Evolutionary conservation across 169 alveolate genomes (phyloP), one percentile per base, ranked within the genome.

Genomic region (Eimeria maxima): DNA sequence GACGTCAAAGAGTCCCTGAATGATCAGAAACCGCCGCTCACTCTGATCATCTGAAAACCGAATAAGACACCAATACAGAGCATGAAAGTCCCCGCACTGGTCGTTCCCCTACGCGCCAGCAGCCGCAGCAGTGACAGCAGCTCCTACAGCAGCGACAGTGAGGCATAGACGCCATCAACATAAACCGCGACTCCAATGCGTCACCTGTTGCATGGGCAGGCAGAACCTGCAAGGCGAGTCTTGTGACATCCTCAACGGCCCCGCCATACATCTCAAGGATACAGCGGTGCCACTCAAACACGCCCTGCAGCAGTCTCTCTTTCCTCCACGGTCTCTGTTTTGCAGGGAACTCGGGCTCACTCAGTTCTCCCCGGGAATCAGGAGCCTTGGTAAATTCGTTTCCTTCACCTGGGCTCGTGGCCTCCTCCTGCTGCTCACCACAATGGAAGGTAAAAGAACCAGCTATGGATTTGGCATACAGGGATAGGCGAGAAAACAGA

Each of bases 191-290:
- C 38, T 65, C 63, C 55, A 2, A 6, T 83, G 16, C 27, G 29
- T 60, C 47, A 87, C 93, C 93, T 42, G 78, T 33, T 65, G 93
- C 93, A 24, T 87, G 93, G 60, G 93, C 93, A 63, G 93, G 93
- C 29, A 87, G 83, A 42, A 87, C 93, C 53, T 87, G 93, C 83
- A 87, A 50, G 45, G 93, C 93, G 29, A 87, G 81, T 44, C 81
- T 57, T 42, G 93, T 65, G 81, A 87, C n/a, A 65, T 87, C 93
- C 45, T 87, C 93, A 87, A 87, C 42, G 18, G 93, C 11, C 60
- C 83, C 93, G 42, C 93, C 93, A 65, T 87, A 87, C 81, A 87
- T 33, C 63, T 87, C 83, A 42, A 87, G 93, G 45, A 87, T 53
- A 29, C 93, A 87, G 24, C 93, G 78, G 83, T 87, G 93, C 81